These are phyloP conservation scores for Claviceps humidiphila DNA, from an alignment of 2,329 filamentous ascomycete species.

Conservation along the genomic window DNA sequence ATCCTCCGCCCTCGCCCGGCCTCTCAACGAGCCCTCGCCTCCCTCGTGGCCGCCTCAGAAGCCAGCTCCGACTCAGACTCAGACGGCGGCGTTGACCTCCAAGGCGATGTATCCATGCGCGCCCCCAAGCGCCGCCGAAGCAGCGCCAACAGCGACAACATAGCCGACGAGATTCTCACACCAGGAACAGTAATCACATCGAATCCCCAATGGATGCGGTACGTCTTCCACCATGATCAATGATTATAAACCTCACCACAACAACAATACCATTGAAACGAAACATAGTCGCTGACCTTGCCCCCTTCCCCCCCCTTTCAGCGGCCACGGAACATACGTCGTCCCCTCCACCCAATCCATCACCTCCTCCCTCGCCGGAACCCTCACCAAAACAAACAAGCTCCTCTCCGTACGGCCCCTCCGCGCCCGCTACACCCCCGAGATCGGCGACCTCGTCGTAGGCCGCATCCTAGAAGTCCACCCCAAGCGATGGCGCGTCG, in stretches of 20 bases:
- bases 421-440: conserved; percentile 83
- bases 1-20: conserved; percentile 29
- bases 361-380: conserved; percentile 80
- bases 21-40: conserved; percentile 12
- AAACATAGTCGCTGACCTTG: neutral
- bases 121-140: conserved; percentile 25
- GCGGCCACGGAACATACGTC: conserved; percentile 86
- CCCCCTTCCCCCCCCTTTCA: conserved; percentile 18
- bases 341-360: conserved; percentile 53
- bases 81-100: conserved; percentile 31
- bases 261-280: too few species aligned
- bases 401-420: conserved; percentile 83
- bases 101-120: conserved; percentile 32
- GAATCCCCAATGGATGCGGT: conserved; percentile 95
- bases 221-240: conserved; percentile 10
- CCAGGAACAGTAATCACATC: conserved; percentile 80
- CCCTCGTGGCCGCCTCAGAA: conserved; percentile 12
- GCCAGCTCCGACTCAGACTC: conserved; percentile 31
- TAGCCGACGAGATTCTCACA: conserved; percentile 53
- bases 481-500: conserved; percentile 83
- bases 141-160: conserved; percentile 13
- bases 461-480: conserved; percentile 94
- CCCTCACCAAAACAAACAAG: conserved; percentile 88
- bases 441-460: conserved; percentile 91
- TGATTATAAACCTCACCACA: too few species aligned